Evolutionary conservation across 257 asterid species (phyloP).

Genomic region (Solanum rostratum): DNA sequence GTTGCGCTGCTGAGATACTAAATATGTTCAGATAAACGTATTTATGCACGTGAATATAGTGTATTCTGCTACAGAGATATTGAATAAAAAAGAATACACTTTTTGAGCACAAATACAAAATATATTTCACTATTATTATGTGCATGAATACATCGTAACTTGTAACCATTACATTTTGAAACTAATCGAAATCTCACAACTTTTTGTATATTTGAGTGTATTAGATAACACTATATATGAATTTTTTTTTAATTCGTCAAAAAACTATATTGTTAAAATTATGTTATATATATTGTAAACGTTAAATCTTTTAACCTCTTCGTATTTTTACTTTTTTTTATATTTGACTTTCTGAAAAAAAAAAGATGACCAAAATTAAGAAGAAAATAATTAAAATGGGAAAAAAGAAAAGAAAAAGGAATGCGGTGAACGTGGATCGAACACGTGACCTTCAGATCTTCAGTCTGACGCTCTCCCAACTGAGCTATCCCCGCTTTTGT

Average conservation of each 20-base stretch:
- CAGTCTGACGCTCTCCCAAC: slow-evolving; percentile 97
- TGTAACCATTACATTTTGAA: neutral
- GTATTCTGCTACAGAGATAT: neutral
- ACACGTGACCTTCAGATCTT: slow-evolving; percentile 15
- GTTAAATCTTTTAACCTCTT: neutral
- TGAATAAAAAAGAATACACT: neutral
- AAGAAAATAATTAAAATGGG: neutral
- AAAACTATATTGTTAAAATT: neutral
- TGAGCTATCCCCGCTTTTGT: slow-evolving; percentile 68
- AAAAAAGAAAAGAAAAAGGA: too few species aligned
- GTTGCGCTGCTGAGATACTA: neutral
- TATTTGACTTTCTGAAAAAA: neutral
- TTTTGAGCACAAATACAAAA: neutral
- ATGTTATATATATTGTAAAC: neutral
- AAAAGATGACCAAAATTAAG: neutral
- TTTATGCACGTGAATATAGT: neutral
- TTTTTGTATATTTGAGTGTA: neutral
- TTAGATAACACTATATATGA: neutral
- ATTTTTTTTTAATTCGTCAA: neutral
- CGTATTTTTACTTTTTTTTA: neutral
- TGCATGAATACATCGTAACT: neutral
- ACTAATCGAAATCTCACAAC: neutral
- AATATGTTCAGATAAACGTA: neutral
- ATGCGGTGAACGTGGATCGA: slow-evolving; percentile 81
- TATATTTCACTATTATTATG: neutral